Percentiles rank a stretch among this genome's conserved stretches.
These are phyloP conservation scores for Hortaea sp. DNA, from an alignment of 2,329 filamentous ascomycete species.

Conservation along the genomic window DNA sequence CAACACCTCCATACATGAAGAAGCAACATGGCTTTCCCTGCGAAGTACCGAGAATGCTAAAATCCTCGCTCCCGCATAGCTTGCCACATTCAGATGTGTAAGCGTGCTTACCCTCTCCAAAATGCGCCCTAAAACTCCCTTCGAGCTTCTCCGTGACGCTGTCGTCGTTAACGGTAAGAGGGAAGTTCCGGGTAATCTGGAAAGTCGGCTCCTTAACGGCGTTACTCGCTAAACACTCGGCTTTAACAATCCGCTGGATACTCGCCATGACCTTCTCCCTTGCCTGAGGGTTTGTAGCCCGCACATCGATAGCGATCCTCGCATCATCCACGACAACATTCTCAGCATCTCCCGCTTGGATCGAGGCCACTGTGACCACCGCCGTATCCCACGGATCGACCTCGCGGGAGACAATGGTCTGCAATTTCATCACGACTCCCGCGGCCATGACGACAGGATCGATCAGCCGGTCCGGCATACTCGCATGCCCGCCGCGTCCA, in stretches of 20 bases:
- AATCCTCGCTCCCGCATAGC: constrained; percentile 47
- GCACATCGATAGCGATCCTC: constrained; percentile 45
- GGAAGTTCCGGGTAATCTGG: constrained; percentile 32
- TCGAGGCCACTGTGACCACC: constrained; percentile 48
- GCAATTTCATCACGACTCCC: constrained; percentile 46
- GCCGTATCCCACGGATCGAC: constrained; percentile 43
- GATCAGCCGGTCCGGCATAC: constrained; percentile 44
- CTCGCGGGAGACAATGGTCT: constrained; percentile 49
- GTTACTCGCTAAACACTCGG: constrained; percentile 44
- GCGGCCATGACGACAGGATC: constrained; percentile 51
- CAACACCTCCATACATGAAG: constrained; percentile 46
- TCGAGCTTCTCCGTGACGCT: constrained; percentile 33
- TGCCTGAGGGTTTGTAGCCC: constrained; percentile 37
- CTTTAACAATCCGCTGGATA: constrained; percentile 44
- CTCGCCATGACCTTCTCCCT: constrained; percentile 38
- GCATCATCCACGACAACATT: constrained; percentile 51
- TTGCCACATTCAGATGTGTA: constrained; percentile 33
- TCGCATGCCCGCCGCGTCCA: constrained; percentile 50
- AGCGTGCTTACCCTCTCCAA: constrained; percentile 25
- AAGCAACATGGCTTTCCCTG: constrained; percentile 43
- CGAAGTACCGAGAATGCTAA: constrained; percentile 44
- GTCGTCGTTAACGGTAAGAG: constrained; percentile 44
- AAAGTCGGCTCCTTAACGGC: constrained; percentile 35
- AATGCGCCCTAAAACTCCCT: constrained; percentile 37
- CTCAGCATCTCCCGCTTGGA: constrained; percentile 51